These are phyloP conservation scores for Stagonosporopsis chrysanthemi DNA, from an alignment of 2,329 filamentous ascomycete genomes.

Conservation along the genomic window DNA sequence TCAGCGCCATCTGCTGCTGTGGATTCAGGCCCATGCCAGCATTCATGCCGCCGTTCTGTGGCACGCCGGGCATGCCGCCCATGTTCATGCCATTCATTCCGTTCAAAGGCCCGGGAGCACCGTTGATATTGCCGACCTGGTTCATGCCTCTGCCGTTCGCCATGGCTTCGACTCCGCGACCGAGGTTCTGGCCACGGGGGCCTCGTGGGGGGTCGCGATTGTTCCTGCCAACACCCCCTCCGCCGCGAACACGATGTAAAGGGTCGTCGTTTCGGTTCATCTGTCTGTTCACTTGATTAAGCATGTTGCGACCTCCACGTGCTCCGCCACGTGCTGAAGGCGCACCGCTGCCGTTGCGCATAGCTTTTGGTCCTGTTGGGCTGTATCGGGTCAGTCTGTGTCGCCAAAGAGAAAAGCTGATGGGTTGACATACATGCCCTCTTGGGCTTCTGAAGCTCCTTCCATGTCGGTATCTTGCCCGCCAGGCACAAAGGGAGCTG, in stretches of 20 bases:
- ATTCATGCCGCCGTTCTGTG: constrained; percentile 55
- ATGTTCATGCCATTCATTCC: constrained; percentile 42
- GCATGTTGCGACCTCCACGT: constrained; percentile 76
- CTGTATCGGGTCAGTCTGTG: constrained; percentile 59
- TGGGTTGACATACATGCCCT: constrained; percentile 53
- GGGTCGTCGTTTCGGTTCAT: constrained; percentile 81
- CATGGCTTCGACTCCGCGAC: constrained; percentile 46
- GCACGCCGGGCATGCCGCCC: constrained; percentile 44
- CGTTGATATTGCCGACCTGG: constrained; percentile 39
- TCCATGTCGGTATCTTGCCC: constrained; percentile 75
- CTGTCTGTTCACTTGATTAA: constrained; percentile 83
- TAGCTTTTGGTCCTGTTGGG: constrained; percentile 92
- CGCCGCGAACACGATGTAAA: constrained; percentile 78
- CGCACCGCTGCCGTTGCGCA: constrained; percentile 73
- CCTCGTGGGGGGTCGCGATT: constrained; percentile 79
- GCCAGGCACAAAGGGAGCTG: constrained; percentile 44
- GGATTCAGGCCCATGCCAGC: constrained; percentile 60
- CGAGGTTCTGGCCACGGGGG: constrained; percentile 62
- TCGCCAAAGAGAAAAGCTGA: constrained; percentile 4
- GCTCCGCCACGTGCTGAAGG: constrained; percentile 39
- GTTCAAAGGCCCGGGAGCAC: constrained; percentile 47
- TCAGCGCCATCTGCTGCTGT: constrained; percentile 76
- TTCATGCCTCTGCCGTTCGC: constrained; percentile 51
- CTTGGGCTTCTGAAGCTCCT: constrained; percentile 57
- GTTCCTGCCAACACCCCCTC: constrained; percentile 80